These are phyloP conservation scores for Pontederia crassipes DNA, from an alignment of 176 grass and related monocot genomes.

Conservation along the genomic window DNA sequence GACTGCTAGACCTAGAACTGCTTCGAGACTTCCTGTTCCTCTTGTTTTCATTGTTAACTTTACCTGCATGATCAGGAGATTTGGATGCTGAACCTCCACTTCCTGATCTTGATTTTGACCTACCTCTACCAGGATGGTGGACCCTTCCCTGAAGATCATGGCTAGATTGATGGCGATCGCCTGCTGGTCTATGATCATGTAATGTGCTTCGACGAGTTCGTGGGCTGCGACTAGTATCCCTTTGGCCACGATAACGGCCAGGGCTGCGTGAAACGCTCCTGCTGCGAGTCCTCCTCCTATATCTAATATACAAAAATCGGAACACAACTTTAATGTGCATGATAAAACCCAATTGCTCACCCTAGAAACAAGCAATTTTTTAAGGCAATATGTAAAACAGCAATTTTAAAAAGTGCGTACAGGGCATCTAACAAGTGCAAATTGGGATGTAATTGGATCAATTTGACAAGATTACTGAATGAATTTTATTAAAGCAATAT, in stretches of 20 bases:
- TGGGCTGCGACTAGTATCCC: constrained; percentile 40
- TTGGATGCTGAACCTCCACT: constrained; percentile 14
- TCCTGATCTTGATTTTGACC: constrained; percentile 33
- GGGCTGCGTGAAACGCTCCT: constrained; percentile 50
- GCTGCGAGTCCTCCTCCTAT: constrained; percentile 38
- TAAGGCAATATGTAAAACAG: too few species aligned
- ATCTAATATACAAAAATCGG: constrained; percentile 15
- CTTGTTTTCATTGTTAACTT: constrained; percentile 22
- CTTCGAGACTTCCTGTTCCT: constrained; percentile 39
- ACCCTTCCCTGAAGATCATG: constrained; percentile 8
- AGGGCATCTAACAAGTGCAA: constrained; percentile 14
- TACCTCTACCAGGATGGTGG: constrained; percentile 27
- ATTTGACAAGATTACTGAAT: too few species aligned
- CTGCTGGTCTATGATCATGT: constrained; percentile 8
- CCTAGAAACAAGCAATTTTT: too few species aligned
- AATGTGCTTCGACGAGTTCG: constrained; percentile 30
- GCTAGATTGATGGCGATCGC: constrained; percentile 30
- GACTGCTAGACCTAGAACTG: constrained; percentile 60
- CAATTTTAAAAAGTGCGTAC: too few species aligned
- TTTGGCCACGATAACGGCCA: constrained; percentile 18
- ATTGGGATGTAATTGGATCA: background rate
- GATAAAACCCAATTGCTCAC: background rate
- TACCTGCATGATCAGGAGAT: constrained; percentile 38
- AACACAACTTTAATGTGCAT: background rate
- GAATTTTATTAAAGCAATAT: too few species aligned